A percentile compares a stretch with the other conserved stretches of the same genome.
phyloP scores from a whole-genome alignment of 345 rosid species.

The Crucihimalaya himalaica region DNA sequence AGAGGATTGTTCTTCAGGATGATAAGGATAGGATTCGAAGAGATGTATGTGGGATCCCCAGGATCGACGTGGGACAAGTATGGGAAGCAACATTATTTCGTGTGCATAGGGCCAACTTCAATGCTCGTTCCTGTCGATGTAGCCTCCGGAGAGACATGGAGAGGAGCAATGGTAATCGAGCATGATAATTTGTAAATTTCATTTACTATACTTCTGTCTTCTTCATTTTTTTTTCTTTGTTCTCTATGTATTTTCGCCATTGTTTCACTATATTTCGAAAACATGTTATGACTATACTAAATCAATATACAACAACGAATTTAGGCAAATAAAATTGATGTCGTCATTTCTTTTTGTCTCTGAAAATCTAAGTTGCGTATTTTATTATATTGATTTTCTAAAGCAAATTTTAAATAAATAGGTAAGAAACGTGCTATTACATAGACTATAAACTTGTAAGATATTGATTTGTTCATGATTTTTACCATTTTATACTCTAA shows the following conservation, averaged over 20 bases:
- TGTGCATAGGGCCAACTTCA: conserved; percentile 83
- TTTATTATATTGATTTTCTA: too few relatives aligned
- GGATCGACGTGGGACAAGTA: conserved; percentile 53
- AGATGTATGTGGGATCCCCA: conserved; percentile 50
- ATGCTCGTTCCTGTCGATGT: conserved; percentile 71
- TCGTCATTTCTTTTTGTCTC: neutral
- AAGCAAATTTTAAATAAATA: too few relatives aligned
- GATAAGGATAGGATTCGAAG: conserved; percentile 75
- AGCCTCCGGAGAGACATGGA: conserved; percentile 69
- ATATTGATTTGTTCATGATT: too few relatives aligned
- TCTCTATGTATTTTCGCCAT: neutral
- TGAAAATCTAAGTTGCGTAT: too few relatives aligned
- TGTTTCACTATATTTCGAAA: neutral
- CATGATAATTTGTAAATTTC: conserved; percentile 76
- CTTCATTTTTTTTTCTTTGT: neutral
- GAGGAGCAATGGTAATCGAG: conserved; percentile 87
- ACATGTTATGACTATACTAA: neutral
- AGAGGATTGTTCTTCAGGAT: conserved; percentile 77
- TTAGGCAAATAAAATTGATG: neutral
- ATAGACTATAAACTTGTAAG: too few relatives aligned
- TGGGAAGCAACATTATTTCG: conserved; percentile 68
- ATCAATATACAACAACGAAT: neutral
- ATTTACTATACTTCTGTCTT: neutral
- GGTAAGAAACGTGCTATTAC: too few relatives aligned
- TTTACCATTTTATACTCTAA: too few relatives aligned